Base-by-base conservation (phyloP, 2,329 filamentous ascomycete genomes). In the Talaromyces sp. region DNA sequence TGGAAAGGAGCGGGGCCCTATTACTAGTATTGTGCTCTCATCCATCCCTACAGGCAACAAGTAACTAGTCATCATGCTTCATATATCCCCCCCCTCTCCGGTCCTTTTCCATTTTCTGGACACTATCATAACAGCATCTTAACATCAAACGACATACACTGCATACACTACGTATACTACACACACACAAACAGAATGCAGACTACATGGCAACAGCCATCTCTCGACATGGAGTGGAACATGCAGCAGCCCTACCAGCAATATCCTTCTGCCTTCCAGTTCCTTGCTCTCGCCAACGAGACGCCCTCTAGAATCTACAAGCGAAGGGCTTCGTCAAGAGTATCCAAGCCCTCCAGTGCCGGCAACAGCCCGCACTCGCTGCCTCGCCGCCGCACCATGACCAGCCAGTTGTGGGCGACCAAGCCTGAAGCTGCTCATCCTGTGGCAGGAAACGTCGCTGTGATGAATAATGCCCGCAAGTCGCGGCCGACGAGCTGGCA, bases 401-500 rank as follows among this genome's bases (percentile, higher is more conserved):
- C 81, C 63, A 77, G 76, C 64, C 76, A 75, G 63, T 81, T 81
- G 56, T 81, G 18, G 54, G 67, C 5, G 2, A 23, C 1, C 63
- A 59, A 28, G 52, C 18, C 30, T 27, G 44, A 40, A n/a, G 5
- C 50, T 30, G 28, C 40, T 23, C 18, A 27, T 23, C 14, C 18
- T 16, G 6, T 23, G 23, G 23, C 23, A 23, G 23, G 23, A 23
- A 23, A 23, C 23, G 23, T 28, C 40, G 10, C 30, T 33, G 12
- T 47, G 18, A 28, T 42, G 27, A n/a, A 36, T 31, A 31, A n/a
- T 47, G 74, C 44, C 76, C 73, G 76, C 69, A 74, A 80, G 44
- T 76, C 76, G 58, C 83, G 89, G 50, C 89, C 89, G 5, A 79
- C 90, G 53, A 92, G 89, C 79, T 92, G 90, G 90, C 90, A 92